Base-by-base conservation (phyloP, 2,329 filamentous ascomycete species). In the Fonsecaea multimorphosa region DNA sequence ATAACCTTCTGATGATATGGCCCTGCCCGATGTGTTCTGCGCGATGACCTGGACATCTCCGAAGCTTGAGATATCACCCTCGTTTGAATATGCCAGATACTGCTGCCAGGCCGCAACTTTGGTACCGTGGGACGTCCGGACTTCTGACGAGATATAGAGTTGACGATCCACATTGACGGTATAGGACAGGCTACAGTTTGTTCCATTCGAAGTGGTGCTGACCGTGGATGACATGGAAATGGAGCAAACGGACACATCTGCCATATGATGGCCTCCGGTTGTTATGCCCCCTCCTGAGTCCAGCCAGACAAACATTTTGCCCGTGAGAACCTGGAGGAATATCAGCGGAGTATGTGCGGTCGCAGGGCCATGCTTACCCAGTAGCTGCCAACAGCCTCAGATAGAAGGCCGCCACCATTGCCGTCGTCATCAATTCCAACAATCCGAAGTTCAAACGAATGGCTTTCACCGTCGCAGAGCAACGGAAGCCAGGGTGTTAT, bases 241-340 rank as follows among this genome's bases (percentile, higher is more conserved):
- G 16, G 56, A 49, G 12, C 8, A 44, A 9, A 7, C 36, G 19
- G 56, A 44, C 11, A 14, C 40, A 32, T 32, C 12, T 8, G 8
- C 5, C 1, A 14, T 8, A 36, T 38, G 40, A 6, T 22, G 3
- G 7, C 27, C 44, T 24, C 56, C 56, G 16, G 56, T 14, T 8
- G 56, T 58, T 16, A 27, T 5, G 2, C 27, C 24, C 29, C 56
- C 56, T 6, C 2, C 40, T 11, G 31, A 31, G 40, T 58, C 56
- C 14, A 58, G n/a, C 56, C 56, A 58, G 56, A 58, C 16, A 31
- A 58, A 58, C 3, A 58, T 49, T 22, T 58, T 58, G 1, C 56
- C 56, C 3, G 56, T 51, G 6, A 58, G 19, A 31, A 58, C 56
- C 56, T 58, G 12, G 16, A 4, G 29, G 16, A 49, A 22, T 16